Percentiles rank a stretch among this genome's conserved stretches.
Conservation (phyloP, 257 asterid species). For the Striga asiatica region DNA sequence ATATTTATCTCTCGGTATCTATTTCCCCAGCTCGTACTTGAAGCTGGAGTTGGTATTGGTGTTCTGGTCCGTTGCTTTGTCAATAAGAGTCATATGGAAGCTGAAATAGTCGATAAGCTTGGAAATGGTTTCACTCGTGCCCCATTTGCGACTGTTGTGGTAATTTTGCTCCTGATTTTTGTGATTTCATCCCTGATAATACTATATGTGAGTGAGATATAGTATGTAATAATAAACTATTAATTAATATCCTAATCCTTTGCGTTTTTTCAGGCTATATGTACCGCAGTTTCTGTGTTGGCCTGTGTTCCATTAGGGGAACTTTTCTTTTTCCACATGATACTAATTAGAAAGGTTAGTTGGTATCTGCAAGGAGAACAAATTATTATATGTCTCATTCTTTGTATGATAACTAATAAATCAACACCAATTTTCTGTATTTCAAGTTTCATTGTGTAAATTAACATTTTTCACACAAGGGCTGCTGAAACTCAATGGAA, state of each 20-base stretch:
- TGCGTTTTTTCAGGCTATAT: conserved; percentile 56
- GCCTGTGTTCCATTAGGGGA: conserved; percentile 94
- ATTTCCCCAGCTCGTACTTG: conserved; percentile 61
- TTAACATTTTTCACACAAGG: too few species aligned
- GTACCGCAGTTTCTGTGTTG: conserved; percentile 80
- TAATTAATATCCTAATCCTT: neutral
- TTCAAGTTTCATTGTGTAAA: too few species aligned
- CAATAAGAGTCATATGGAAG: conserved; percentile 58
- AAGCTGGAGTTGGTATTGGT: conserved; percentile 81
- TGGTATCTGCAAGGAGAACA: too few species aligned
- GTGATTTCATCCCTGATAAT: neutral
- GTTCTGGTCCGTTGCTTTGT: conserved; percentile 85
- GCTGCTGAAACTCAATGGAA: too few species aligned
- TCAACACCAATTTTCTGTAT: too few species aligned
- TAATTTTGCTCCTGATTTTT: conserved; percentile 21
- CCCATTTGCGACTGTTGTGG: conserved; percentile 98
- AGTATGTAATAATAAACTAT: conserved; percentile 10
- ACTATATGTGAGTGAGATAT: neutral
- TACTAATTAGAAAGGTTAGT: conserved; percentile 76
- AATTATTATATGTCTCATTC: too few species aligned
- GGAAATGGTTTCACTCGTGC: conserved; percentile 98
- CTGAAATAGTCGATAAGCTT: conserved; percentile 77
- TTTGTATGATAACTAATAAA: too few species aligned
- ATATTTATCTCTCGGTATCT: conserved; percentile 16
- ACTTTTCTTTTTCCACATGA: conserved; percentile 97